Percentiles rank a stretch among this genome's conserved stretches.
phyloP scores from a whole-genome alignment of 441 rosid species.

The Raphanus hybrid region DNA sequence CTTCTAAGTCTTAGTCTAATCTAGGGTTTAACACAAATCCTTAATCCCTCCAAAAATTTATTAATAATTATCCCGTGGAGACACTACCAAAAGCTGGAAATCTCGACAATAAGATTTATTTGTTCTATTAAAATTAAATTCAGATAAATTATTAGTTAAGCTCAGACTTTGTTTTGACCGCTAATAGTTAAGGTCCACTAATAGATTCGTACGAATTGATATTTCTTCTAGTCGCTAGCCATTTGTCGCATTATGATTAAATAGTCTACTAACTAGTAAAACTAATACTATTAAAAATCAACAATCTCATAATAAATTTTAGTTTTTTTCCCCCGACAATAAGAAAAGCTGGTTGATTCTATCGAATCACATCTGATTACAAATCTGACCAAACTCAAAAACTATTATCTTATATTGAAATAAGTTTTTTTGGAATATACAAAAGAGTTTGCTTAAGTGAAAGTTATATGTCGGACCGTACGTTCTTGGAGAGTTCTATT shows the following conservation, averaged over 20 bases:
- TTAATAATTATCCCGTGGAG: constrained; percentile 19
- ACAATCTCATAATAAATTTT: background rate
- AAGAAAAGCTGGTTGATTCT: constrained; percentile 33
- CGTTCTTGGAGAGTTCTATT: constrained; percentile 35
- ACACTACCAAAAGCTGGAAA: constrained; percentile 14
- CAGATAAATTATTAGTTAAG: background rate
- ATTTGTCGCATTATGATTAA: background rate
- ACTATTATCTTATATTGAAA: background rate
- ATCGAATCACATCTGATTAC: constrained; percentile 37
- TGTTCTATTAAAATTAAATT: background rate
- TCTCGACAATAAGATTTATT: constrained; percentile 17
- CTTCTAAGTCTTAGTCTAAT: constrained; percentile 34
- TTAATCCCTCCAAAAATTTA: background rate
- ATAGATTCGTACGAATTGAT: background rate
- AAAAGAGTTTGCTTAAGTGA: constrained; percentile 32
- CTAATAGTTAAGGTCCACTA: constrained; percentile 22
- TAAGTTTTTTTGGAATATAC: constrained; percentile 7
- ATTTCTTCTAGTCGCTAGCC: background rate
- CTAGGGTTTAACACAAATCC: constrained; percentile 17
- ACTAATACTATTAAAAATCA: background rate
- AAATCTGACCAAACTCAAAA: constrained; percentile 35
- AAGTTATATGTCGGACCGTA: constrained; percentile 41
- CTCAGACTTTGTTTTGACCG: constrained; percentile 33
- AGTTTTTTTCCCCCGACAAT: constrained; percentile 16
- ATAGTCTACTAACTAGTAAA: background rate